Base-by-base conservation (phyloP, 139 green algal species). In the Chlorella ohadii region DNA sequence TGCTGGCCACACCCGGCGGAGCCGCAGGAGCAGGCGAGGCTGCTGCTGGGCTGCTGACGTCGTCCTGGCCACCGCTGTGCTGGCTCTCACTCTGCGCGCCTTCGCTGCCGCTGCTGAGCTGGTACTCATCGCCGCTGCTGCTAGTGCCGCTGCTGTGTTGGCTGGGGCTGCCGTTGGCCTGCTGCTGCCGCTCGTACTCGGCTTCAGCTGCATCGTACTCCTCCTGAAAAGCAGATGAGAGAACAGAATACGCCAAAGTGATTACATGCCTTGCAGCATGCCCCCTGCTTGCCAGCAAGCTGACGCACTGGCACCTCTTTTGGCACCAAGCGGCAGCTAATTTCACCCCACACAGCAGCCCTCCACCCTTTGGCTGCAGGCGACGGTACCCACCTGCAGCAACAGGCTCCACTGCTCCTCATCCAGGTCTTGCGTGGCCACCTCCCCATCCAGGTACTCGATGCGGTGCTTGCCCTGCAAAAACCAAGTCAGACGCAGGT, bases 361-460 rank as follows among this genome's bases (percentile, higher is more conserved):
- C n/a, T n/a, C n/a, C n/a, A n/a, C n/a, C n/a, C n/a, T n/a, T n/a
- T n/a, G n/a, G n/a, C n/a, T n/a, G n/a, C n/a, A n/a, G n/a, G n/a
- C n/a, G n/a, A n/a, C n/a, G n/a, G n/a, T n/a, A n/a, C 70, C 19
- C 36, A 51, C 31, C 70, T 77, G 70, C 70, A 51, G 33, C 38
- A 83, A 38, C 19, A 27, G 78, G 27, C 41, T 28, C 80, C 80
- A 85, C 80, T 79, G 31, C 80, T 85, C 80, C 36, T 85, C 68
- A 13, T 71, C 67, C 44, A 85, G 55, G 44, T 31, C 61, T 38
- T 78, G 70, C 34, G 33, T 63, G 4, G 22, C 27, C 25, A 22
- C 16, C 28, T 85, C 80, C 1, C 80, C 80, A 17, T 85, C 80
- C 36, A 72, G 23, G 67, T 85, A 85, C 31, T 47, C 28, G 12